Percentiles rank a stretch among this genome's conserved stretches.
phyloP scores from a whole-genome alignment of 1,284 basidiomycete genomes.

The Pascua sp. region DNA sequence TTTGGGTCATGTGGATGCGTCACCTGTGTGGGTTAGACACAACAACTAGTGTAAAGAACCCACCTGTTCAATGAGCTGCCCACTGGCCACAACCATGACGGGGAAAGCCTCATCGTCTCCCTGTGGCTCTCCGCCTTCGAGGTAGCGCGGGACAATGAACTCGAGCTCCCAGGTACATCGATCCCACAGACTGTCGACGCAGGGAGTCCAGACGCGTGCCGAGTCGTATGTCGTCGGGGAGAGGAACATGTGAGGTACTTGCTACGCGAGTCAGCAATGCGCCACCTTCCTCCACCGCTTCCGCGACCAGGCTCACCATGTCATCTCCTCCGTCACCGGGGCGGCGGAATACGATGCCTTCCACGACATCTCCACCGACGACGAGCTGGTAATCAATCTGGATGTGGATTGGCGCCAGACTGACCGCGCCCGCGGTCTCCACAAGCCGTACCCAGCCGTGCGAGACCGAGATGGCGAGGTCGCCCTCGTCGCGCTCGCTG shows the following conservation, averaged over 20 bases:
- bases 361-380: slow-evolving; percentile 34
- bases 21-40: slow-evolving; percentile 56
- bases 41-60: slow-evolving; percentile 21
- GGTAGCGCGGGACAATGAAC: slow-evolving; percentile 83
- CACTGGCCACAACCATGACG: slow-evolving; percentile 85
- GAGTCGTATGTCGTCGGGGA: slow-evolving; percentile 83
- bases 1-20: slow-evolving; percentile 89
- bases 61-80: slow-evolving; percentile 89
- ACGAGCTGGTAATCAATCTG: slow-evolving; percentile 46
- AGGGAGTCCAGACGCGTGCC: slow-evolving; percentile 95
- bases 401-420: slow-evolving; percentile 40
- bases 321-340: slow-evolving; percentile 41
- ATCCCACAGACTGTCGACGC: slow-evolving; percentile 92
- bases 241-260: slow-evolving; percentile 89
- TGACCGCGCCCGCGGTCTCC: slow-evolving; percentile 23
- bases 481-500: slow-evolving; percentile 87
- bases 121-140: slow-evolving; percentile 61
- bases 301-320: slow-evolving; percentile 56
- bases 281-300: slow-evolving; percentile 49
- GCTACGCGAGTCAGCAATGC: slow-evolving; percentile 52
- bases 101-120: slow-evolving; percentile 58
- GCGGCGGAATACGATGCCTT: slow-evolving; percentile 45
- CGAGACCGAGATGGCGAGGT: slow-evolving; percentile 86
- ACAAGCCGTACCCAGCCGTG: slow-evolving; percentile 62
- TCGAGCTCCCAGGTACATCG: slow-evolving; percentile 98